Evolutionary conservation across 2,329 filamentous ascomycete species (phyloP).

Genomic region (Elsinoe fawcettii): DNA sequence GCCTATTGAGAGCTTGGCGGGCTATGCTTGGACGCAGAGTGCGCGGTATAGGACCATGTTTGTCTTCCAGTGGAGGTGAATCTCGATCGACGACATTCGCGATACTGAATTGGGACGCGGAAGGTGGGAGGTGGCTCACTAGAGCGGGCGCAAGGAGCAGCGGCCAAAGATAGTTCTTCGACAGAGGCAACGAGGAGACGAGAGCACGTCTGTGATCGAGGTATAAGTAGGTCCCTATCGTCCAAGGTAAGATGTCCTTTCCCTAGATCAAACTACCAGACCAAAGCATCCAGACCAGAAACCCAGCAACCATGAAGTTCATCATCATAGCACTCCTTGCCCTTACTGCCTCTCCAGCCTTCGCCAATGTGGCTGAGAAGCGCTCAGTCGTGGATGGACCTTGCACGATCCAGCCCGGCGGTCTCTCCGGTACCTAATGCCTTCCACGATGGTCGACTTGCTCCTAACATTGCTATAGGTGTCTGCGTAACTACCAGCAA

Average conservation of each 20-base stretch:
- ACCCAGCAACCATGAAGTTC: conserved; percentile 9
- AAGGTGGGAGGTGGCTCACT: neutral
- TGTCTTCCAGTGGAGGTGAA: neutral
- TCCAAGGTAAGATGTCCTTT: neutral
- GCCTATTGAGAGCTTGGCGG: neutral
- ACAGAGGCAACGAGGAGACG: neutral
- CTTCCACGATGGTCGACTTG: neutral
- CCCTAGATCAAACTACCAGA: neutral
- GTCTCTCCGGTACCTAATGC: neutral
- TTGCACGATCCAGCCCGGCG: neutral
- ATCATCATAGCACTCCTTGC: neutral
- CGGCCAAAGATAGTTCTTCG: neutral
- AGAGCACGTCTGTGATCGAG: neutral
- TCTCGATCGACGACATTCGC: neutral
- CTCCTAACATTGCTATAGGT: neutral
- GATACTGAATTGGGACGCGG: neutral
- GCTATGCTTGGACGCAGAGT: neutral
- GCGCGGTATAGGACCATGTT: neutral
- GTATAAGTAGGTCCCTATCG: neutral
- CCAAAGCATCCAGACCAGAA: neutral
- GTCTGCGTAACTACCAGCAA: neutral
- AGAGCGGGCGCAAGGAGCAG: neutral
- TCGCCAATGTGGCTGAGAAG: neutral
- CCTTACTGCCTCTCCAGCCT: neutral
- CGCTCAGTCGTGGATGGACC: conserved; percentile 9